These are phyloP conservation scores for Juncus effusus DNA, from an alignment of 176 grass and related monocot genomes.

Conservation along the genomic window DNA sequence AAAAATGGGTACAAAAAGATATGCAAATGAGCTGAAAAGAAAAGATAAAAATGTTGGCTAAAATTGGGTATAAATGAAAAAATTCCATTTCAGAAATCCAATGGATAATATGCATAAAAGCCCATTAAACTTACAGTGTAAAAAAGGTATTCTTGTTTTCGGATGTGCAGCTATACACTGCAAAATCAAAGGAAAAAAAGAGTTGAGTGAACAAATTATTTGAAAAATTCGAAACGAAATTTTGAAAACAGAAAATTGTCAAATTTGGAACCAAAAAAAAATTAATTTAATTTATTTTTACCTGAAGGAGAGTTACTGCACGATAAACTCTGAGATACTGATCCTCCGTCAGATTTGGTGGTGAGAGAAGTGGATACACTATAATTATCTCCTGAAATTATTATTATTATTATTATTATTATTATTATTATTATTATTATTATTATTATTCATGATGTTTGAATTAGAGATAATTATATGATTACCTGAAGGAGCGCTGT, in stretches of 20 bases:
- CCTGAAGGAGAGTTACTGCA: slow-evolving; percentile 8
- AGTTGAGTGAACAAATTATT: too few species aligned
- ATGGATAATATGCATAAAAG: not conserved
- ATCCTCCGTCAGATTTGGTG: not conserved
- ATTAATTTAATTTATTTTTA: not conserved
- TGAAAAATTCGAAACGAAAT: too few species aligned
- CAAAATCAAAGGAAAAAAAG: not conserved
- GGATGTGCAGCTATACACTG: slow-evolving; percentile 27
- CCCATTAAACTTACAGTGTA: slow-evolving; percentile 13
- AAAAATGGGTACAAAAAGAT: slow-evolving; percentile 36
- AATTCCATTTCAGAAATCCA: not conserved
- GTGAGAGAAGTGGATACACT: not conserved
- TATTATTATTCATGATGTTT: not conserved
- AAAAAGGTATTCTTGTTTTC: slow-evolving; percentile 24
- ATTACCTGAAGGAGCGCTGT: slow-evolving; percentile 24
- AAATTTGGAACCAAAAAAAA: not conserved
- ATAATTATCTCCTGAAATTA: slow-evolving; percentile 1
- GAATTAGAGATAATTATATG: not conserved
- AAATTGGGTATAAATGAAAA: not conserved
- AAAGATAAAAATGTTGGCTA: not conserved
- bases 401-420: too few species aligned
- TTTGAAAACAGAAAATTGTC: too few species aligned
- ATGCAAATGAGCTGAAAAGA: slow-evolving; percentile 32
- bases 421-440: too few species aligned
- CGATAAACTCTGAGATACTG: not conserved